Base-by-base conservation (phyloP, 495 filamentous ascomycete genomes). In the Lepidopterella palustris region DNA sequence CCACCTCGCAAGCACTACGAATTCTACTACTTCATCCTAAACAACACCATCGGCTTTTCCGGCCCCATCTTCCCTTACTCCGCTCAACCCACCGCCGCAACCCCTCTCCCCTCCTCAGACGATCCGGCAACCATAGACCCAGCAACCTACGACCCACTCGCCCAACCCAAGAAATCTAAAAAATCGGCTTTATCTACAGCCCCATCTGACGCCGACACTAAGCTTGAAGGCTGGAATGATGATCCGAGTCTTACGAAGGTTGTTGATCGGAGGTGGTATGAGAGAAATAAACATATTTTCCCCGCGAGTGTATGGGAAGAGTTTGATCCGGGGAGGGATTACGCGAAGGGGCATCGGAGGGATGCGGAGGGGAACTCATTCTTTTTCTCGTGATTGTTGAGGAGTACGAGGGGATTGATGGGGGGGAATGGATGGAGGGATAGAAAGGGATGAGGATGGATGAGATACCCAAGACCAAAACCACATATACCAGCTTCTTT, bases 1-100 rank as follows among this genome's bases (percentile, higher is more conserved):
- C n/a, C n/a, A n/a, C n/a, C 5, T 3, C 24, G 62, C 15, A 67
- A 96, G 91, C 93, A 98, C 72, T 96, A 93, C 68, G 91, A 96
- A 55, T 88, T 97, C 68, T 92, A 97, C 70, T 91, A 93, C 76
- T 97, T 97, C 73, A 88, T 97, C 66, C 87, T 92, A 69, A 97
- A 97, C 77, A 82, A 85, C 59, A 84, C 81, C 13, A 60, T 79
- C n/a, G 87, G 91, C 0, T 87, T 88, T 24, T 84, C 84, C 59
- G 81, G 81, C 2, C 79, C 80, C 1, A 72, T 98, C 11, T 97
- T 98, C 72, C 80, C 90, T 64, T 96, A 92, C 70, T 84, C 86
- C 32, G 65, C 83, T 48, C 42, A 74, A 49, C 56, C 72, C 28
- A 68, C 71, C 25, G 23, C 64, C 29, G 42, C 66, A 4, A 73